Base-by-base conservation (phyloP, 2,329 filamentous ascomycete species). In the Fusarium odoratissimum region DNA sequence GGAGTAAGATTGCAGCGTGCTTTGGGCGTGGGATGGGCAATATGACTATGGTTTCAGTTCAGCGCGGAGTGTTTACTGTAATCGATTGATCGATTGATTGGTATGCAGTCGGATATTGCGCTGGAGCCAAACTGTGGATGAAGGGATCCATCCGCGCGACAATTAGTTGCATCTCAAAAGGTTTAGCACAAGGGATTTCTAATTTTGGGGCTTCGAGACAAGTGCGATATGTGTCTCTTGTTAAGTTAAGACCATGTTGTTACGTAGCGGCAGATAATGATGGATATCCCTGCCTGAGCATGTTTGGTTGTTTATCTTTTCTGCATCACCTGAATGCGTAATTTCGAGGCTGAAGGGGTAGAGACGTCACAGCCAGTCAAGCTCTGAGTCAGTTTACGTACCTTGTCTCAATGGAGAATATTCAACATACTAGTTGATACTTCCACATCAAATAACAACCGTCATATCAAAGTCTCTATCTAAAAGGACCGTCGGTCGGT, bases 31-130 rank as follows among this genome's bases (percentile, higher is more conserved):
- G 52, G 65, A 63, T 59, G 38, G 60, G 66, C 31, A 65, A 65
- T 65, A 52, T 60, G 54, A 35, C 42, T 38, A 54, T 67, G 42
- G 67, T 71, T 68, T 63, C 67, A 71, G 63, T 71, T 60, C 67
- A 67, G 48, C 46, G 35, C 57, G 52, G 57, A 54, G 46, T 62
- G 35, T 58, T 63, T 55, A 63, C 52, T 71, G 58, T 55, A 54
- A 52, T 52, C 35, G 46, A 57, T 57, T 45, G 61, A 28, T 25
- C 48, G 28, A 40, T 44, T 73, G 62, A 60, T 71, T 73, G 71
- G 71, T 35, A 73, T 71, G 69, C 46, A 67, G 61, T 42, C 61
- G 71, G 70, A 72, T 68, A 71, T 72, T 73, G 52, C 65, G 40
- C 57, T 72, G 70, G 70, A 60, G 66, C 66, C 57, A 60, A 52